Evolutionary conservation across 129 eudicot genomes (phyloP).

Genomic region (Tagetes erecta): DNA sequence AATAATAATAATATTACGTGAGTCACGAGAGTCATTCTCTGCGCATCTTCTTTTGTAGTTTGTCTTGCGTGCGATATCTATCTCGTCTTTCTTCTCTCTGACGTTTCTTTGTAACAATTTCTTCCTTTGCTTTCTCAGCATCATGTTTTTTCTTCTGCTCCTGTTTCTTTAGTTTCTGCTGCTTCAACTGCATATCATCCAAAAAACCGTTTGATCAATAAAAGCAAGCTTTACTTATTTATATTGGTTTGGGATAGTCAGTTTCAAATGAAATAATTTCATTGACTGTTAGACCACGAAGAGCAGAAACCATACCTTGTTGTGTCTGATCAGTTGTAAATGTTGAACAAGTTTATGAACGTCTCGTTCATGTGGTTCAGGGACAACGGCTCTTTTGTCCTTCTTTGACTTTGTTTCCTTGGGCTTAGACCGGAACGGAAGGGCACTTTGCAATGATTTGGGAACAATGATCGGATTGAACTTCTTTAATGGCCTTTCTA

Average conservation of each 20-base stretch:
- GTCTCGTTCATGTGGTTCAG: constrained; percentile 81
- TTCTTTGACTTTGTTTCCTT: constrained; percentile 54
- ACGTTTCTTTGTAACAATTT: constrained; percentile 59
- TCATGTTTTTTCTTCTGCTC: constrained; percentile 65
- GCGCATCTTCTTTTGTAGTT: constrained; percentile 73
- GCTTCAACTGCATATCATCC: constrained; percentile 52
- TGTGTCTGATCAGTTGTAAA: constrained; percentile 63
- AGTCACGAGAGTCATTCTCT: constrained; percentile 23
- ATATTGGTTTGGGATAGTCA: background rate
- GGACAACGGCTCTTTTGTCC: constrained; percentile 72
- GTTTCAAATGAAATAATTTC: background rate
- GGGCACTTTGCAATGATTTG: constrained; percentile 67
- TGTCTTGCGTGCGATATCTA: constrained; percentile 72
- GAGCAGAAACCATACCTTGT: constrained; percentile 56
- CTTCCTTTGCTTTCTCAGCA: constrained; percentile 73
- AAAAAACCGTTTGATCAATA: background rate
- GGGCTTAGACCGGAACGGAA: constrained; percentile 84
- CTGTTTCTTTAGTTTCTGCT: constrained; percentile 63
- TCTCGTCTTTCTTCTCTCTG: constrained; percentile 55
- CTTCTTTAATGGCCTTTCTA: constrained; percentile 78
- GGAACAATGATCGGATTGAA: constrained; percentile 93
- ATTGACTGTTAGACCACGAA: background rate
- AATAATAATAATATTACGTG: too few species aligned
- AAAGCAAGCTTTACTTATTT: background rate
- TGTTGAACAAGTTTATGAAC: constrained; percentile 77